Percentiles rank a stretch among this genome's conserved stretches.
Conservation (phyloP, 1,139 yeast genomes). For the Yamadazyma dushanensis region DNA sequence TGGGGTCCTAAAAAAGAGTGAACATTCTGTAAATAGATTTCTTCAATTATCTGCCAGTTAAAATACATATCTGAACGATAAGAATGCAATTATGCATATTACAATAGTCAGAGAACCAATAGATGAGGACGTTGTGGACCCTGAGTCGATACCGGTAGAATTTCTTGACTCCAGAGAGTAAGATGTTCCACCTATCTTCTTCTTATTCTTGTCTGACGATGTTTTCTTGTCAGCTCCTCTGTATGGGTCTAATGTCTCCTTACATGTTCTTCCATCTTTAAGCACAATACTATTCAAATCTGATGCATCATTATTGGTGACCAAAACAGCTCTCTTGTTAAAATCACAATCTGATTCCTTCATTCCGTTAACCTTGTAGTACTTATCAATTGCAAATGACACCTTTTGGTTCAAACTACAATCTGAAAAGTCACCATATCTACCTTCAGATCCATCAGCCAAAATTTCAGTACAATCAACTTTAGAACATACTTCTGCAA, state of each 20-base stretch:
- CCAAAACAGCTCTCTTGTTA: conserved; percentile 37
- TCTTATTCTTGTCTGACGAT: background rate
- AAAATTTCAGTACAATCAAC: conserved; percentile 53
- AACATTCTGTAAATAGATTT: conserved; percentile 1
- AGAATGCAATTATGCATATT: too few relatives aligned
- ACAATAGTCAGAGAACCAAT: too few relatives aligned
- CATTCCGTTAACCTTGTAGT: conserved; percentile 34
- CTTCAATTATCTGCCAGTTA: background rate
- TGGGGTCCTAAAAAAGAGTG: conserved; percentile 79
- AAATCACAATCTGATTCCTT: conserved; percentile 35
- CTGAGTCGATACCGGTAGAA: too few relatives aligned
- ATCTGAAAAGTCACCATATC: conserved; percentile 58
- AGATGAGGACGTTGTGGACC: too few relatives aligned
- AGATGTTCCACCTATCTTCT: background rate
- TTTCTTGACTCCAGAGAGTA: background rate
- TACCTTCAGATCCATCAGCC: conserved; percentile 49
- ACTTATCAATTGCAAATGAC: conserved; percentile 53
- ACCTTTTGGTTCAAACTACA: conserved; percentile 54
- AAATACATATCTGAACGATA: background rate
- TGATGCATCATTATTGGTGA: conserved; percentile 22
- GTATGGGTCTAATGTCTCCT: conserved; percentile 6
- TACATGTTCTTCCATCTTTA: conserved; percentile 31
- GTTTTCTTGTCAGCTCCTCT: background rate
- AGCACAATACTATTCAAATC: conserved; percentile 22
- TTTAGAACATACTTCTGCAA: conserved; percentile 48